Conservation (phyloP, 352 stramenopile genomes). For the Phytophthora crassamura region DNA sequence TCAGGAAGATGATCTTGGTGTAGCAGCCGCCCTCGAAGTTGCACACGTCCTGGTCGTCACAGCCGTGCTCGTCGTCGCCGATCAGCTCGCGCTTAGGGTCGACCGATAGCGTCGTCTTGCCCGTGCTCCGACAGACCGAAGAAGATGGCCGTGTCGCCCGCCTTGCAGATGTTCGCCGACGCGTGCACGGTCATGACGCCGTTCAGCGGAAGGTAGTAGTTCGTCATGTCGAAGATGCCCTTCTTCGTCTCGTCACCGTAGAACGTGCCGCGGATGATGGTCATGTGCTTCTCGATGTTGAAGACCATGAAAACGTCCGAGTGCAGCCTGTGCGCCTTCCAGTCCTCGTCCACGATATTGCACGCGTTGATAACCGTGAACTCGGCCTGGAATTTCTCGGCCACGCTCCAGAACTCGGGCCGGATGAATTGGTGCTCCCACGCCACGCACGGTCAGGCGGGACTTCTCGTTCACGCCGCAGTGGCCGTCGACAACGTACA, state of each 20-base stretch:
- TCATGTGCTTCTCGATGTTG: too few relatives aligned
- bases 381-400: constrained; percentile 95
- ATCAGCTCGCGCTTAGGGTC: constrained; percentile 89
- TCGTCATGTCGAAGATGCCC: constrained; percentile 99
- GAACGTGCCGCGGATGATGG: too few relatives aligned
- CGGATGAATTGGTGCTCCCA: constrained; percentile 98
- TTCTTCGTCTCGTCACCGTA: constrained; percentile 99
- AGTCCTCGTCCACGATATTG: too few relatives aligned
- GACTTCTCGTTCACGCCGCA: constrained; percentile 92
- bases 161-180: constrained; percentile 97
- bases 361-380: too few relatives aligned
- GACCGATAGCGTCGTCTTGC: constrained; percentile 93
- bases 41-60: constrained; percentile 98
- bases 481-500: constrained; percentile 98
- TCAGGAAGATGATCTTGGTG: constrained; percentile 98
- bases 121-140: constrained; percentile 94
- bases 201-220: constrained; percentile 97
- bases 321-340: too few relatives aligned
- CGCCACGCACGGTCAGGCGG: constrained; percentile 96
- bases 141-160: constrained; percentile 97
- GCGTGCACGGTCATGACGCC: constrained; percentile 98
- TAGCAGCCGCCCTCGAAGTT: constrained; percentile 99
- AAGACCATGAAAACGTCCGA: too few relatives aligned
- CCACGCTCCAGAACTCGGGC: constrained; percentile 78
- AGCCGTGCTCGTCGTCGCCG: constrained; percentile 95